Conservation (phyloP, 148 eudicot species). For the Spergularia marina region DNA sequence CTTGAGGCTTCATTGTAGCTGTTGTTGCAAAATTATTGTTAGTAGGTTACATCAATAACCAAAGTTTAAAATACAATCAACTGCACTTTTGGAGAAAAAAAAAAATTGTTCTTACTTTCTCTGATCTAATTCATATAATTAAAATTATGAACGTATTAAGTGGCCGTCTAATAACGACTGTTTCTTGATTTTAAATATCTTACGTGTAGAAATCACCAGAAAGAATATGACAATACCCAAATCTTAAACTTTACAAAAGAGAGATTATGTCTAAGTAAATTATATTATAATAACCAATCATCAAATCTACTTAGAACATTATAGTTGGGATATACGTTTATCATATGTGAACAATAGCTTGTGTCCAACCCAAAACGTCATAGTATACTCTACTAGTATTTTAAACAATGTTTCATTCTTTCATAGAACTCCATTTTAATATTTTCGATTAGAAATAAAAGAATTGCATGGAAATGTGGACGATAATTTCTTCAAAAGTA, state of each 20-base stretch:
- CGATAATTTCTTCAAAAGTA: conserved; percentile 5
- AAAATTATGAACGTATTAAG: not conserved
- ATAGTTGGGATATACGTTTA: conserved; percentile 17
- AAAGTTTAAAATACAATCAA: no score
- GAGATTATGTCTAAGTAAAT: not conserved
- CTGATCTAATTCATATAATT: not conserved
- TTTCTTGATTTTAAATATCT: not conserved
- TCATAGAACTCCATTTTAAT: not conserved
- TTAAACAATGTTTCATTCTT: conserved; percentile 2
- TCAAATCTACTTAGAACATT: not conserved
- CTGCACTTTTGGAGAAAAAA: no score
- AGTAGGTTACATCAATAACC: no score
- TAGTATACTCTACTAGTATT: not conserved
- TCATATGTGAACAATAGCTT: conserved; percentile 28
- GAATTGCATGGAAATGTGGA: conserved; percentile 5
- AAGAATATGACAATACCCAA: not conserved
- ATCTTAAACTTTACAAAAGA: conserved; percentile 5
- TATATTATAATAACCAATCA: not conserved
- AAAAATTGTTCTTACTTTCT: no score
- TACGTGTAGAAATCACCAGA: not conserved
- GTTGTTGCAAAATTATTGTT: no score
- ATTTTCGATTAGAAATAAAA: not conserved
- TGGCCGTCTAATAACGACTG: not conserved
- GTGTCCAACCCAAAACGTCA: conserved; percentile 23
- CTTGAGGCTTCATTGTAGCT: no score